These are phyloP conservation scores for Aspergillus versicolor DNA, from an alignment of 2,329 filamentous ascomycete genomes.

Conservation along the genomic window DNA sequence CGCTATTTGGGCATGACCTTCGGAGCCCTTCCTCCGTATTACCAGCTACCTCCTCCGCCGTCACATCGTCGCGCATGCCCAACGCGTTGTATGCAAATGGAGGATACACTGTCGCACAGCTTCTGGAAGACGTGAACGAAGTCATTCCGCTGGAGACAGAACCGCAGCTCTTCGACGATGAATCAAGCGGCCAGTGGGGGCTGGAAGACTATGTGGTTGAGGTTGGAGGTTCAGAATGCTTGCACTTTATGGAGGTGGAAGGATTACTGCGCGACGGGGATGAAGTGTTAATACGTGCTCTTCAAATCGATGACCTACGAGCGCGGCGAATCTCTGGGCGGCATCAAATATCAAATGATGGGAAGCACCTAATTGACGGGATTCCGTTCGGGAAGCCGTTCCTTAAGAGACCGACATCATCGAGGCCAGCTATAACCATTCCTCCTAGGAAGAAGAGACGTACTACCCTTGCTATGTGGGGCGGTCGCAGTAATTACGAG, in stretches of 20 bases:
- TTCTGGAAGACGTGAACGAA: conserved; percentile 77
- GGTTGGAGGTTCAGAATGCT: conserved; percentile 77
- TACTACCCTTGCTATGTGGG: conserved; percentile 38
- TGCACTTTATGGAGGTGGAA: conserved; percentile 76
- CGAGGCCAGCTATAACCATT: conserved; percentile 67
- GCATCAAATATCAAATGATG: conserved; percentile 75
- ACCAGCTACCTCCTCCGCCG: conserved; percentile 32
- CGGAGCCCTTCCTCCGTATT: conserved; percentile 17
- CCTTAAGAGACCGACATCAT: conserved; percentile 55
- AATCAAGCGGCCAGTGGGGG: conserved; percentile 64
- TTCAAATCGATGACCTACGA: conserved; percentile 72
- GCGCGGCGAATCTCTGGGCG: conserved; percentile 72
- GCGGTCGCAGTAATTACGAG: conserved; percentile 24
- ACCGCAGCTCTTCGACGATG: conserved; percentile 28
- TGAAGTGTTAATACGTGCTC: conserved; percentile 75
- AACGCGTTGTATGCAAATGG: conserved; percentile 42
- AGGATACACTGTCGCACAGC: conserved; percentile 69
- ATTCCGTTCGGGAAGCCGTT: conserved; percentile 77
- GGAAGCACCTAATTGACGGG: conserved; percentile 80
- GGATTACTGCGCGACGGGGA: conserved; percentile 78
- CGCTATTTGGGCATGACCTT: conserved; percentile 32
- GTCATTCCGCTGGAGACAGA: conserved; percentile 76
- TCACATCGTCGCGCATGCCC: conserved; percentile 33
- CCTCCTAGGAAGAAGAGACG: conserved; percentile 69
- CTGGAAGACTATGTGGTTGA: conserved; percentile 88